These are phyloP conservation scores for Adansonia digitata DNA, from an alignment of 345 rosid species.

Conservation along the genomic window DNA sequence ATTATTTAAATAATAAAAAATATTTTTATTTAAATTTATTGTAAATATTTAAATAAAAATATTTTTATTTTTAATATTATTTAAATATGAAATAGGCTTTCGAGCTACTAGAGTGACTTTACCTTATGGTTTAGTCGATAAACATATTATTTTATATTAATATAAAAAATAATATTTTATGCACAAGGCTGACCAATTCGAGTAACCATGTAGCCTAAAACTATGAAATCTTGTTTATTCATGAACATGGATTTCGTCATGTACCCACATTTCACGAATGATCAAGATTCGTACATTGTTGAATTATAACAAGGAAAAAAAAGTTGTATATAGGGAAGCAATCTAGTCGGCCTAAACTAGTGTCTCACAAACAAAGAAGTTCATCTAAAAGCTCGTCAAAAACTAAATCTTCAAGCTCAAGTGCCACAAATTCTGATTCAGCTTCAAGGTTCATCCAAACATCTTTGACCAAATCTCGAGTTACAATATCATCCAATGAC, in stretches of 20 bases:
- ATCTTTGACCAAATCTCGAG: constrained; percentile 49
- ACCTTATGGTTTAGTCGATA: too few relatives aligned
- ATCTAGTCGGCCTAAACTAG: background rate
- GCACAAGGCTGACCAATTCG: constrained; percentile 5
- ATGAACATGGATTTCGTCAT: background rate
- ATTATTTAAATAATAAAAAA: too few relatives aligned
- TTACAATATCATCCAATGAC: constrained; percentile 59
- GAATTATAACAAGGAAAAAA: background rate
- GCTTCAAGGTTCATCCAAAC: constrained; percentile 59
- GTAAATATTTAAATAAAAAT: too few relatives aligned
- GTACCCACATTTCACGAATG: background rate
- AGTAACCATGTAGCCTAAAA: background rate
- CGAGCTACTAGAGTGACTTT: too few relatives aligned
- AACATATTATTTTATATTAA: too few relatives aligned
- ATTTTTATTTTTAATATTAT: too few relatives aligned
- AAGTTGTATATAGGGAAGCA: background rate
- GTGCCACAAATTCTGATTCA: constrained; percentile 59
- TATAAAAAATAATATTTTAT: too few relatives aligned
- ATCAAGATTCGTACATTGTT: background rate
- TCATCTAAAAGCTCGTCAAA: constrained; percentile 59
- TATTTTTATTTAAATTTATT: too few relatives aligned
- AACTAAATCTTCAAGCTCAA: constrained; percentile 73
- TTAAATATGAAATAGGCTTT: too few relatives aligned
- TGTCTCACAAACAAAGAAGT: constrained; percentile 14
- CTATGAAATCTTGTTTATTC: background rate